Percentiles rank a stretch among this genome's conserved stretches.
Conservation (phyloP, 306 rosid genomes). For the Prunus mume region DNA sequence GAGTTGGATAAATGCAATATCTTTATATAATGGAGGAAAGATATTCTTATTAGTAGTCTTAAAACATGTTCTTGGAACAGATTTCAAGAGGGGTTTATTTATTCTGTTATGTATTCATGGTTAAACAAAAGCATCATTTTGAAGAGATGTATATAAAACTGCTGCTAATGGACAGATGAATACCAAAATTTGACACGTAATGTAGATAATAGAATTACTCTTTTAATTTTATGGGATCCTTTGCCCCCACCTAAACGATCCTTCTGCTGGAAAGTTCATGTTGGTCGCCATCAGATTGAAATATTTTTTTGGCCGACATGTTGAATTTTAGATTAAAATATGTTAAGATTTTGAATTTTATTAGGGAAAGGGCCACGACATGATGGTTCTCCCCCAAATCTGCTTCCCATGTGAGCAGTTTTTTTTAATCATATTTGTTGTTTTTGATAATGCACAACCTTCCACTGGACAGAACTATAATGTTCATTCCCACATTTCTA, state of each 20-base stretch:
- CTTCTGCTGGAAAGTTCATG: background rate
- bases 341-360: background rate
- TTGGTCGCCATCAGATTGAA: background rate
- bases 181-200: background rate
- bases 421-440: background rate
- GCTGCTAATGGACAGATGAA: background rate
- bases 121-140: background rate
- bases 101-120: constrained; percentile 35
- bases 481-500: background rate
- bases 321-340: background rate
- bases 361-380: background rate
- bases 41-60: constrained; percentile 60
- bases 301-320: background rate
- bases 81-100: constrained; percentile 94
- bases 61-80: constrained; percentile 95
- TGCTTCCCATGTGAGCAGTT: background rate
- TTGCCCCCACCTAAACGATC: background rate
- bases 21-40: background rate
- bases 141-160: background rate
- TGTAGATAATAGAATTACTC: background rate
- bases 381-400: background rate
- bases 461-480: background rate
- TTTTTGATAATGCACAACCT: background rate
- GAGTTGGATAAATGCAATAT: constrained; percentile 4
- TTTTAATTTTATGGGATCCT: background rate